Evolutionary conservation across 306 rosid genomes (phyloP).

Genomic region (Cyclanthera cordifolia): DNA sequence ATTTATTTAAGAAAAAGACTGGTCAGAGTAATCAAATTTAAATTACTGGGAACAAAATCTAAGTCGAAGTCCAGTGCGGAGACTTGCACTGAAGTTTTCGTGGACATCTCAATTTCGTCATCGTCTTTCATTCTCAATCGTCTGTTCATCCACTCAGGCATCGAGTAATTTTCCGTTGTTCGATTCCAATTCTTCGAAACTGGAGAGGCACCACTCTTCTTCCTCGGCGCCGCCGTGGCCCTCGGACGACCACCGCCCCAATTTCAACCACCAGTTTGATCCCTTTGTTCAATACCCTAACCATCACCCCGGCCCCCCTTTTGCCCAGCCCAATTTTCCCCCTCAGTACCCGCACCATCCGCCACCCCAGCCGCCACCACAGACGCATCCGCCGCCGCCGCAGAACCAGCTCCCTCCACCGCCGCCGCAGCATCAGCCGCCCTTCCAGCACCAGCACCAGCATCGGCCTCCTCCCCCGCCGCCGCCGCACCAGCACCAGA

Average conservation of each 20-base stretch:
- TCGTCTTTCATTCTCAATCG: not conserved
- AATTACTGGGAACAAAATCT: not conserved
- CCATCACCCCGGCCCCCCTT: conserved; percentile 21
- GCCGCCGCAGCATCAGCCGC: conserved; percentile 12
- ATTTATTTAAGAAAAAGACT: too few species aligned
- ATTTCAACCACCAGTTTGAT: conserved; percentile 12
- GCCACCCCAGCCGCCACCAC: conserved; percentile 10
- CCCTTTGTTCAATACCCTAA: conserved; percentile 15
- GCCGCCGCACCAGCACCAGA: conserved; percentile 8
- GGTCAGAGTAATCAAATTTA: not conserved
- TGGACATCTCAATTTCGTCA: not conserved
- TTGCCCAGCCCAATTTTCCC: conserved; percentile 13
- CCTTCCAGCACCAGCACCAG: not conserved
- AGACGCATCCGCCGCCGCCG: too few species aligned
- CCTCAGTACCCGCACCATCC: not conserved
- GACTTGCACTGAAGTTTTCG: not conserved
- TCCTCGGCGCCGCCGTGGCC: conserved; percentile 25
- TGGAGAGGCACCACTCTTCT: conserved; percentile 27
- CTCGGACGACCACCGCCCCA: conserved; percentile 16
- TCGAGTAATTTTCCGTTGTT: not conserved
- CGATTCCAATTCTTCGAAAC: conserved; percentile 6
- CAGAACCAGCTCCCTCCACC: too few species aligned
- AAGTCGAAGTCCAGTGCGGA: not conserved
- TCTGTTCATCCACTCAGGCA: conserved; percentile 1
- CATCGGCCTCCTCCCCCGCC: not conserved